Percentiles rank a stretch among this genome's conserved stretches.
phyloP scores from a whole-genome alignment of 2,329 filamentous ascomycete genomes.

The Aureobasidium namibiae region DNA sequence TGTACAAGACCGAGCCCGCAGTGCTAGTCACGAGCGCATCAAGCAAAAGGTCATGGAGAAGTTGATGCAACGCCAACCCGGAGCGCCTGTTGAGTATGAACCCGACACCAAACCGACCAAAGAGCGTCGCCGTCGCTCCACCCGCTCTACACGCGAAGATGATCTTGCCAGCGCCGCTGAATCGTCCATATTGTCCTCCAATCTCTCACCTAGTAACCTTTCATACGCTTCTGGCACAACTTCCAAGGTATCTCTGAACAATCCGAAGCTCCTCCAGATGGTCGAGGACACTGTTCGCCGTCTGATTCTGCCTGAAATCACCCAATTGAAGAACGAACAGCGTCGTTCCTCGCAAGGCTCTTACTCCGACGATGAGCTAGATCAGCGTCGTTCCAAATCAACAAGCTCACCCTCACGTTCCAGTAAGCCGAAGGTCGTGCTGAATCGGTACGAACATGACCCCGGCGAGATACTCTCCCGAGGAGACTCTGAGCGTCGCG shows the following conservation, averaged over 20 bases:
- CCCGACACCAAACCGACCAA: slow-evolving; percentile 23
- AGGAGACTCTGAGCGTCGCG: slow-evolving; percentile 42
- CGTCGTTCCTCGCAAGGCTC: slow-evolving; percentile 61
- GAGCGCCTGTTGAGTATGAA: slow-evolving; percentile 32
- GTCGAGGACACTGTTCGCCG: slow-evolving; percentile 89
- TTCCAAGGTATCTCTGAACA: slow-evolving; percentile 67
- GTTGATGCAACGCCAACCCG: slow-evolving; percentile 43
- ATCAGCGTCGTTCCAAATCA: slow-evolving; percentile 51
- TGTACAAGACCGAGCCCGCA: slow-evolving; percentile 48
- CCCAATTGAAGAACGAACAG: slow-evolving; percentile 82
- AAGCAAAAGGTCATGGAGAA: slow-evolving; percentile 63
- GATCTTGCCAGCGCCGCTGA: slow-evolving; percentile 45
- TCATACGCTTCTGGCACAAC: slow-evolving; percentile 50
- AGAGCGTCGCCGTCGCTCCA: slow-evolving; percentile 27
- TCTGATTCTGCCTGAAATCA: slow-evolving; percentile 83
- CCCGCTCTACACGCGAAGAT: slow-evolving; percentile 46
- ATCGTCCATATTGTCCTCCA: slow-evolving; percentile 55
- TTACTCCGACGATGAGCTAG: slow-evolving; percentile 43
- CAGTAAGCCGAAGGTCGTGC: slow-evolving; percentile 51
- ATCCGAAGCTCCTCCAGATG: slow-evolving; percentile 80
- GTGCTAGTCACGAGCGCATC: slow-evolving; percentile 58
- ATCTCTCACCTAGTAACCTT: slow-evolving; percentile 45
- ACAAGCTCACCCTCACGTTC: slow-evolving; percentile 53
- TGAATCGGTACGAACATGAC: slow-evolving; percentile 51
- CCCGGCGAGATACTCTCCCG: slow-evolving; percentile 48